Base-by-base conservation (phyloP, 2,329 filamentous ascomycete species). In the Arthrinium puccinioides region DNA sequence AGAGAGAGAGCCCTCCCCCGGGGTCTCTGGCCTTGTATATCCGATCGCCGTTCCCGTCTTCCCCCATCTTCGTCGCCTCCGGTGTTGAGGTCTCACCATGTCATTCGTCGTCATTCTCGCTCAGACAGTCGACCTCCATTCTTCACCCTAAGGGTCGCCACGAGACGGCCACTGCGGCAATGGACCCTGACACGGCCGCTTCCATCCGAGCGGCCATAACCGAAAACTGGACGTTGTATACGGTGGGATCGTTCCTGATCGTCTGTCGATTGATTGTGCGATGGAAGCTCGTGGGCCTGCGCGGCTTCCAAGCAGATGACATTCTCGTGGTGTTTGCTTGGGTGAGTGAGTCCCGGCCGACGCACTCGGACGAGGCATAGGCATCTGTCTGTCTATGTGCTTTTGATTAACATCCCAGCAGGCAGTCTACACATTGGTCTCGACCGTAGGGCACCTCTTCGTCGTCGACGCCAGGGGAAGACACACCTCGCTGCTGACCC, bases 141-240 rank as follows among this genome's bases (percentile, higher is more conserved):
- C n/a, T n/a, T n/a, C n/a, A n/a, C n/a, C n/a, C n/a, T n/a, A n/a
- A n/a, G n/a, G n/a, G n/a, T n/a, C n/a, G n/a, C n/a, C n/a, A n/a
- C n/a, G n/a, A n/a, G n/a, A n/a, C n/a, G 15, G 28, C 28, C 16
- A n/a, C 16, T 15, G 28, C 28, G 13, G 23, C 23, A 8, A 25
- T 25, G 23, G 9, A 25, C 9, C 9, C 23, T 11, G 31, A 20
- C 31, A 24, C 9, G 4, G n/a, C 23, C 19, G 8, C 14, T 6
- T n/a, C 30, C 11, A 21, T 32, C 13, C 19, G n/a, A 6, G 31
- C 31, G 14, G 31, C 31, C 20, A 33, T 57, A 13, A 49, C 51
- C 3, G 59, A 62, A 36, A 59, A 60, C 50, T 63, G 59, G 61
- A 44, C 51, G 32, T 50, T 63, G n/a, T 63, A 56, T 39, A 35